phyloP scores from a whole-genome alignment of 345 rosid genomes.

The Melaleuca alternifolia region DNA sequence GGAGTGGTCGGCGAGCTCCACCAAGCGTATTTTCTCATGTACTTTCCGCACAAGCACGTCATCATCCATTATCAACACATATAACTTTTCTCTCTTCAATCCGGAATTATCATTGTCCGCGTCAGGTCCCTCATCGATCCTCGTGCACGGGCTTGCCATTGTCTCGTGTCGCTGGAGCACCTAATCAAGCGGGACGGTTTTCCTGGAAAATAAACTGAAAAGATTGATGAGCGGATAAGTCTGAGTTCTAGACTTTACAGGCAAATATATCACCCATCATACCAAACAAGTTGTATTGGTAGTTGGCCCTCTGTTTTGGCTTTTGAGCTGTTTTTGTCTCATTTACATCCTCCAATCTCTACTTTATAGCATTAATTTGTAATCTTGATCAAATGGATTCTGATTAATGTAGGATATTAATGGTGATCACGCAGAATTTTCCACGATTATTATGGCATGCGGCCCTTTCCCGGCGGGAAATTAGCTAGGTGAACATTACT shows the following conservation, averaged over 20 bases:
- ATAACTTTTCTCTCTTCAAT: background rate
- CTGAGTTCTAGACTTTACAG: background rate
- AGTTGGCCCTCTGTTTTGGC: background rate
- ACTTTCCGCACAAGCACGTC: background rate
- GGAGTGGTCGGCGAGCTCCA: too few relatives aligned
- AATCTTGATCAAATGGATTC: background rate
- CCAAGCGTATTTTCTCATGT: too few relatives aligned
- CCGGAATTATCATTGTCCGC: background rate
- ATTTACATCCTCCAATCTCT: background rate
- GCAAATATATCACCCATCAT: background rate
- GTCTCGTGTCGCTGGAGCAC: background rate
- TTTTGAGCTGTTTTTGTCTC: background rate
- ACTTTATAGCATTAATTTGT: background rate
- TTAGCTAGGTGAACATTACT: background rate
- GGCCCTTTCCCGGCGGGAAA: background rate
- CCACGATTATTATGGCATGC: background rate
- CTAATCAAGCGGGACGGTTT: background rate
- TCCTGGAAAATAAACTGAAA: background rate
- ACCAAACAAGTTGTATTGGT: background rate
- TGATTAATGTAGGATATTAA: background rate
- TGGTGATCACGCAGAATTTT: background rate
- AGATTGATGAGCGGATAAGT: background rate
- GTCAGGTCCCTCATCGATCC: background rate
- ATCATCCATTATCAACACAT: constrained; percentile 26
- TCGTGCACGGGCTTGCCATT: background rate